Evolutionary conservation across 2,329 filamentous ascomycete genomes (phyloP).

Genomic region (Cytospora piceicola): DNA sequence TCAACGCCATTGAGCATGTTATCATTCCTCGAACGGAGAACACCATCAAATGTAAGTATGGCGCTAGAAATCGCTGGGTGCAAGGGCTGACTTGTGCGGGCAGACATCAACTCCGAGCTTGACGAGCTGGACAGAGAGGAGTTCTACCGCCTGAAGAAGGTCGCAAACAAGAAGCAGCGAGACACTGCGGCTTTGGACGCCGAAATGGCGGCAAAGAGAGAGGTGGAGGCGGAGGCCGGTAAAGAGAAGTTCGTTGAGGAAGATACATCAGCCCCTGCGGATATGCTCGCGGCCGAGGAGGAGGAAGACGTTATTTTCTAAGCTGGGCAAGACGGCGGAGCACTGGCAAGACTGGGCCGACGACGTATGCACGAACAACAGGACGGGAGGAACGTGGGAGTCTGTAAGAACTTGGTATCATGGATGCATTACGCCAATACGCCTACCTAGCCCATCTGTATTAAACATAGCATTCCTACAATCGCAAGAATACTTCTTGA

Average conservation of each 20-base stretch:
- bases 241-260: conserved; percentile 46
- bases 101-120: conserved; percentile 95
- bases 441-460: conserved; percentile 23
- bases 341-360: conserved; percentile 1
- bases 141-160: conserved; percentile 97
- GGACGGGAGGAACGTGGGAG: conserved; percentile 21
- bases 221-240: conserved; percentile 49
- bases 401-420: conserved; percentile 34
- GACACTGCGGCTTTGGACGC: conserved; percentile 73
- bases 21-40: conserved; percentile 98
- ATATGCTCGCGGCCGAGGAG: conserved; percentile 75
- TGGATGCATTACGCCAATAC: conserved; percentile 19
- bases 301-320: conserved; percentile 88
- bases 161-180: conserved; percentile 81
- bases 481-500: not conserved
- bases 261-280: conserved; percentile 51
- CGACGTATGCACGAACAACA: conserved; percentile 17
- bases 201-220: conserved; percentile 75
- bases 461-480: conserved; percentile 6
- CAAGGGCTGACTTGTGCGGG: conserved; percentile 15
- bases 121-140: conserved; percentile 98
- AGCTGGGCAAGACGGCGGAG: conserved; percentile 26
- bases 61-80: not conserved
- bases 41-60: conserved; percentile 85
- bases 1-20: conserved; percentile 95